Evolutionary conservation across 352 stramenopile species (phyloP), one percentile per base, ranked within the genome.

Genomic region (Phytophthora melonis): DNA sequence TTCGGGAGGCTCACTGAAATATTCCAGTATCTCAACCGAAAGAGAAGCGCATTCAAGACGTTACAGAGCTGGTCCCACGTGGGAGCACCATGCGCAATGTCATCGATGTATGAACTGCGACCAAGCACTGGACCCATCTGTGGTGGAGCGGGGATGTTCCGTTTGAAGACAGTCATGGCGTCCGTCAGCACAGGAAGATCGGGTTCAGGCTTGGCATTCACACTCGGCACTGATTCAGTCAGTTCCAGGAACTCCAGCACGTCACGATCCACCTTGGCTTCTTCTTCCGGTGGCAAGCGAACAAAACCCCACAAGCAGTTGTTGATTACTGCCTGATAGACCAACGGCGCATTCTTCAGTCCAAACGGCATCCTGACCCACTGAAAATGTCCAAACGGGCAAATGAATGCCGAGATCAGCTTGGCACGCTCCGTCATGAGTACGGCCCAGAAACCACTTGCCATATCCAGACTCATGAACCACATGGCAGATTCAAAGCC

Each of bases 1-100:
- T 63, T 63, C 1, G 58, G 58, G 6, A 55, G 14, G 9, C 58
- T 63, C 5, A 63, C 58, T 41, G n/a, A 52, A 6, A 63, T 63
- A 23, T 63, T 63, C 58, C 23, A 63, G 9, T 63, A 63, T 11
- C 58, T 21, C 13, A 63, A 36, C 3, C 58, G 16, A n/a, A 54
- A 63, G 1, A 63, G 34, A 5, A 63, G 6, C 0, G 58, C 16
- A 9, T 63, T 53, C 41, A 63, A 16, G 23, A 55, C 58, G 5
- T 43, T 14, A 6, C 58, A 63, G 3, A 63, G 41, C 14, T 55
- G 14, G 36, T 63, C 23, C 58, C 58, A 63, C 3, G 41, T 41
- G 3, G 19, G 16, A 1, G 58, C 58, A 7, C 58, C 58, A 13
- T 55, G 32, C 5, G 54, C 54, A 18, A 63, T 63, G 36, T 63